These are phyloP conservation scores for Alternaria rosae DNA, from an alignment of 2,329 filamentous ascomycete genomes.

Conservation along the genomic window DNA sequence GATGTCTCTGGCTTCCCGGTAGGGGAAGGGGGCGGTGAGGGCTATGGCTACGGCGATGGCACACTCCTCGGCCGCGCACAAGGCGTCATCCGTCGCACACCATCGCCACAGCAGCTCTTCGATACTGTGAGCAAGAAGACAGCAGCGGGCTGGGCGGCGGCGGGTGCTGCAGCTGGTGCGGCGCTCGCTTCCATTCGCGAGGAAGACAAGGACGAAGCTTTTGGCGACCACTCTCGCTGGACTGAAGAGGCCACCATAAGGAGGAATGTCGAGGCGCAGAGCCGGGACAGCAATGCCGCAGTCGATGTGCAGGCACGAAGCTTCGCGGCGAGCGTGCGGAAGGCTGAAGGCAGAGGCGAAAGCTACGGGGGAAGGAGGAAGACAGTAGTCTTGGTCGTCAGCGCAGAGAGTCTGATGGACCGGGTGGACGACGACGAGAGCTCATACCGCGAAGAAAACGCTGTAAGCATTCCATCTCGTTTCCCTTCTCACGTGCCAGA, in stretches of 20 bases:
- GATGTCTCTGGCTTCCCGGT: slow-evolving; percentile 30
- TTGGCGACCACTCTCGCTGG: slow-evolving; percentile 89
- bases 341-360: slow-evolving; percentile 19
- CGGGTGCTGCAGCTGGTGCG: slow-evolving; percentile 81
- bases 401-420: slow-evolving; percentile 72
- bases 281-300: slow-evolving; percentile 43
- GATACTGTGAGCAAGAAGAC: slow-evolving; percentile 84
- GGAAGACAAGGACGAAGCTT: slow-evolving; percentile 76
- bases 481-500: not conserved
- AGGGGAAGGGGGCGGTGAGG: slow-evolving; percentile 33
- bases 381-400: slow-evolving; percentile 88
- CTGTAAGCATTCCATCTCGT: slow-evolving; percentile 64
- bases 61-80: slow-evolving; percentile 80
- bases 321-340: slow-evolving; percentile 41
- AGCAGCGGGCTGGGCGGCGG: slow-evolving; percentile 80
- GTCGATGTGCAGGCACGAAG: slow-evolving; percentile 44
- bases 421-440: slow-evolving; percentile 63
- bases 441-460: slow-evolving; percentile 74
- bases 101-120: slow-evolving; percentile 87
- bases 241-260: slow-evolving; percentile 85
- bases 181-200: slow-evolving; percentile 84
- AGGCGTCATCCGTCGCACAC: slow-evolving; percentile 79
- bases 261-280: slow-evolving; percentile 50
- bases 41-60: slow-evolving; percentile 51
- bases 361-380: slow-evolving; percentile 56